Evolutionary conservation across 2,329 filamentous ascomycete species (phyloP).

Genomic region (Zymoseptoria brevis): DNA sequence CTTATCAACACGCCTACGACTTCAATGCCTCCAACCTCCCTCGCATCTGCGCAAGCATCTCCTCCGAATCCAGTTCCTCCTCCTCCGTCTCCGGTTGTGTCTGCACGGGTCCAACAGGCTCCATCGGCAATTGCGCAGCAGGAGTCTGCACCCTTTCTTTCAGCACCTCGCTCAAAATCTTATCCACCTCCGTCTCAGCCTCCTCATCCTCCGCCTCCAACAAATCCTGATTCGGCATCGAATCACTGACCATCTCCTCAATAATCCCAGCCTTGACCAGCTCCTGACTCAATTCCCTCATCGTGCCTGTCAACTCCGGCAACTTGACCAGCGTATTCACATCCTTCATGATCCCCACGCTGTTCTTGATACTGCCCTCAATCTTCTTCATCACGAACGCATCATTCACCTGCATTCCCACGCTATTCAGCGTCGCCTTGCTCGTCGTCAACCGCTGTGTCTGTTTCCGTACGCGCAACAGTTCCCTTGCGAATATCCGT

Average conservation of each 20-base stretch:
- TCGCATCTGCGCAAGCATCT: slow-evolving; percentile 89
- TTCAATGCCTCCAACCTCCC: slow-evolving; percentile 82
- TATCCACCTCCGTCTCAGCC: slow-evolving; percentile 77
- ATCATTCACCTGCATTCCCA: slow-evolving; percentile 96
- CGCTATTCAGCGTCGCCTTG: slow-evolving; percentile 84
- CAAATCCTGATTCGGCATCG: slow-evolving; percentile 64
- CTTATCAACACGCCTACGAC: slow-evolving; percentile 34
- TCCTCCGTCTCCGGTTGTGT: slow-evolving; percentile 49
- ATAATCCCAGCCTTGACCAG: slow-evolving; percentile 92
- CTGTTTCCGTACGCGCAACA: slow-evolving; percentile 74
- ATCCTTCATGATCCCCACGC: slow-evolving; percentile 92
- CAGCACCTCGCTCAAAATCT: slow-evolving; percentile 82
- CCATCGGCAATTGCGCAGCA: slow-evolving; percentile 44
- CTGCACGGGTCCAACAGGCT: slow-evolving; percentile 44
- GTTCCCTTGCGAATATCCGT: slow-evolving; percentile 79
- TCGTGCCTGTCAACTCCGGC: slow-evolving; percentile 79
- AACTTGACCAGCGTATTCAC: slow-evolving; percentile 79
- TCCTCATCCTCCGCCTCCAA: slow-evolving; percentile 67
- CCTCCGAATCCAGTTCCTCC: slow-evolving; percentile 78
- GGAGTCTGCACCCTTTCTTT: slow-evolving; percentile 66
- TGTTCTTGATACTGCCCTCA: slow-evolving; percentile 78
- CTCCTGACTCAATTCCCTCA: slow-evolving; percentile 80
- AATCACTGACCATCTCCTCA: slow-evolving; percentile 92
- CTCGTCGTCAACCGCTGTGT: slow-evolving; percentile 67
- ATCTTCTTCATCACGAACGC: slow-evolving; percentile 94